phyloP scores from a whole-genome alignment of 2,329 filamentous ascomycete genomes.

The Trichoderma gracile region DNA sequence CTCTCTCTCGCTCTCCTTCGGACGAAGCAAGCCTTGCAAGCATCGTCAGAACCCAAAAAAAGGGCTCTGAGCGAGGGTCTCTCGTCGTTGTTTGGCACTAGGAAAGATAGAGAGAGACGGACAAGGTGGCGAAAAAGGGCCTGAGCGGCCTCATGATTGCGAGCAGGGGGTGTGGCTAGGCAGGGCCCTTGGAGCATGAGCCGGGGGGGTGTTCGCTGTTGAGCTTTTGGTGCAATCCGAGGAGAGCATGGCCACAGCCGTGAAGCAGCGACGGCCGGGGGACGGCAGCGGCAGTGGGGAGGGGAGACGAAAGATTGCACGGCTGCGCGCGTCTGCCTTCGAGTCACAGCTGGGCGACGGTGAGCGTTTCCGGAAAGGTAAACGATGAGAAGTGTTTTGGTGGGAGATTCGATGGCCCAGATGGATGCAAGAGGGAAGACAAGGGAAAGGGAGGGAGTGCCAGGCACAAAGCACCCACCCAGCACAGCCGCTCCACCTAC shows the following conservation, averaged over 20 bases:
- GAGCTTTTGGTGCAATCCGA: not conserved
- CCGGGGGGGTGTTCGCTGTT: not conserved
- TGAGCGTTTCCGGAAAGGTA: constrained; percentile 10
- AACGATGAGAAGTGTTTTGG: too few species aligned
- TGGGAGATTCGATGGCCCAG: not conserved
- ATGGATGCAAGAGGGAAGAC: not conserved
- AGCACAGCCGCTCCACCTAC: constrained; percentile 12
- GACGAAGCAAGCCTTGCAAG: not conserved
- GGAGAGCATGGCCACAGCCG: constrained; percentile 9
- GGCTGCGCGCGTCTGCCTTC: not conserved
- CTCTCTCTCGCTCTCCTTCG: not conserved
- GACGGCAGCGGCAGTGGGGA: not conserved
- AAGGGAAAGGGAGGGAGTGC: too few species aligned
- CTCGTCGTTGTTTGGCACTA: not conserved
- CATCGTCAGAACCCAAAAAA: constrained; percentile 13
- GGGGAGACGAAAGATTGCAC: not conserved
- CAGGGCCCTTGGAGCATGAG: constrained; percentile 5
- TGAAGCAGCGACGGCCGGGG: constrained; percentile 9
- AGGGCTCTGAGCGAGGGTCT: not conserved
- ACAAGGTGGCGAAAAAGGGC: constrained; percentile 7
- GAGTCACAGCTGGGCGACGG: constrained; percentile 7
- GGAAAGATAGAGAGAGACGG: not conserved
- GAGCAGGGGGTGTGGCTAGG: constrained; percentile 9
- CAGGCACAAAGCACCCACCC: not conserved
- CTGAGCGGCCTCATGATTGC: constrained; percentile 18